A percentile compares a stretch with the other conserved stretches of the same genome.
phyloP scores from a whole-genome alignment of 2,329 filamentous ascomycete genomes.

The Rhytidhysteron rufulum region DNA sequence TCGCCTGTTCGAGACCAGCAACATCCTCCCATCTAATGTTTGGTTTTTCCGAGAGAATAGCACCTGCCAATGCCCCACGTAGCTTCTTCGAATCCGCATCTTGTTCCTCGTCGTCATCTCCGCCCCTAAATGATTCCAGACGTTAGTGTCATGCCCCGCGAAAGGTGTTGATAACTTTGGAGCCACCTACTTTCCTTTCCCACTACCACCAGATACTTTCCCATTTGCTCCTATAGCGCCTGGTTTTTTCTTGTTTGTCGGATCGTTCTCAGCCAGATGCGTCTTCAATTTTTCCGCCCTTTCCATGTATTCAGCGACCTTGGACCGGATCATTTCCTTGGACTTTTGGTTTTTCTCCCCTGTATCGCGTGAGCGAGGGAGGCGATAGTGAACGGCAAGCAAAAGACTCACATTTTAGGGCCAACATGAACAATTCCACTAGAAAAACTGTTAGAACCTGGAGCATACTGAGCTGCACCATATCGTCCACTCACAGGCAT shows the following conservation, averaged over 20 bases:
- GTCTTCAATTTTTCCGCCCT: conserved; percentile 96
- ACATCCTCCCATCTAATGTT: conserved; percentile 99
- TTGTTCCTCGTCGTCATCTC: conserved; percentile 62
- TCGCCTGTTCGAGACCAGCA: conserved; percentile 86
- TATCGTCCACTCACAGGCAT: conserved; percentile 49
- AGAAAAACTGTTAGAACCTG: conserved; percentile 14
- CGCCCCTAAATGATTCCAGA: conserved; percentile 37
- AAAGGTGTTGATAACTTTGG: conserved; percentile 2
- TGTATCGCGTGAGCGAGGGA: conserved; percentile 19
- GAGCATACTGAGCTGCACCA: neutral
- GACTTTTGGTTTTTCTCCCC: conserved; percentile 95
- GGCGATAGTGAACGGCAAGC: conserved; percentile 1
- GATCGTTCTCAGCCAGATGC: conserved; percentile 72
- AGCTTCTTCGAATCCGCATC: conserved; percentile 96
- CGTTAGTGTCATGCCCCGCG: conserved; percentile 8
- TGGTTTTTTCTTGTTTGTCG: conserved; percentile 64
- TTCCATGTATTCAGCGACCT: conserved; percentile 97
- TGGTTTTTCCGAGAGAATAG: conserved; percentile 90
- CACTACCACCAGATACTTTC: conserved; percentile 59
- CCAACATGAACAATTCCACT: conserved; percentile 97
- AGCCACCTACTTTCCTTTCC: conserved; percentile 54
- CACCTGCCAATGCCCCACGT: conserved; percentile 81
- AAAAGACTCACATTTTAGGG: conserved; percentile 69
- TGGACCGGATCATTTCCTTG: conserved; percentile 95
- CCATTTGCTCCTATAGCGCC: conserved; percentile 71